Percentiles rank a stretch among this genome's conserved stretches.
These are phyloP conservation scores for Brasenia schreberi DNA, from an alignment of 164 flowering plant species.

Conservation along the genomic window DNA sequence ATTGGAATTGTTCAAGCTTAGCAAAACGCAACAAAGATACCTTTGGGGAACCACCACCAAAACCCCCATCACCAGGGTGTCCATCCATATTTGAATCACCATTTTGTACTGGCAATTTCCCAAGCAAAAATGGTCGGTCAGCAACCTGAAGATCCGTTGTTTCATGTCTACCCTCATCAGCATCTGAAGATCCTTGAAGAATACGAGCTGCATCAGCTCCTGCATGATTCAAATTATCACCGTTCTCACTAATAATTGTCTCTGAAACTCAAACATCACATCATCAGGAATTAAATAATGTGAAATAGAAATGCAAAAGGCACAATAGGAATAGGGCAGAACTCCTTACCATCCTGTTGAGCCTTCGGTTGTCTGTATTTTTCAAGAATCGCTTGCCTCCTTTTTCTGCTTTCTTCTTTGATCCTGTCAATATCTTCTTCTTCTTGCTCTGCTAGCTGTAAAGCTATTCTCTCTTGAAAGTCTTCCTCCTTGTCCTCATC, in stretches of 20 bases:
- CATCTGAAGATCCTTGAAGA: slow-evolving; percentile 11
- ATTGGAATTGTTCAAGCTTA: no score
- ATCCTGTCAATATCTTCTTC: slow-evolving; percentile 80
- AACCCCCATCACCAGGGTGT: slow-evolving; percentile 35
- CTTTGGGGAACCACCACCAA: slow-evolving; percentile 94
- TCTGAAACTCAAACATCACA: slow-evolving; percentile 18
- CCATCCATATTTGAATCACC: slow-evolving; percentile 23
- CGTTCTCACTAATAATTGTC: slow-evolving; percentile 7
- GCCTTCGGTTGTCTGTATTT: slow-evolving; percentile 49
- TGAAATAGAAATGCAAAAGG: neutral
- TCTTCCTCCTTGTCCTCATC: slow-evolving; percentile 57
- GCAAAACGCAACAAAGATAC: slow-evolving; percentile 12
- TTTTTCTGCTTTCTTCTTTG: slow-evolving; percentile 85
- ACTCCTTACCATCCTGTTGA: slow-evolving; percentile 16
- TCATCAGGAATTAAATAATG: neutral
- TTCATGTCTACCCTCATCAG: slow-evolving; percentile 18
- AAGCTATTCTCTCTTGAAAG: slow-evolving; percentile 35
- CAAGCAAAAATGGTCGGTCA: slow-evolving; percentile 41
- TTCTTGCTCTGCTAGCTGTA: slow-evolving; percentile 68
- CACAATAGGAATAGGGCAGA: neutral
- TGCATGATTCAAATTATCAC: slow-evolving; percentile 14
- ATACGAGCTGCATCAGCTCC: slow-evolving; percentile 11
- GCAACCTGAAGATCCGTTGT: slow-evolving; percentile 25
- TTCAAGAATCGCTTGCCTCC: slow-evolving; percentile 75
- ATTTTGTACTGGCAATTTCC: slow-evolving; percentile 49